phyloP scores from a whole-genome alignment of 1,139 yeast genomes.

The Candida mesenterica region DNA sequence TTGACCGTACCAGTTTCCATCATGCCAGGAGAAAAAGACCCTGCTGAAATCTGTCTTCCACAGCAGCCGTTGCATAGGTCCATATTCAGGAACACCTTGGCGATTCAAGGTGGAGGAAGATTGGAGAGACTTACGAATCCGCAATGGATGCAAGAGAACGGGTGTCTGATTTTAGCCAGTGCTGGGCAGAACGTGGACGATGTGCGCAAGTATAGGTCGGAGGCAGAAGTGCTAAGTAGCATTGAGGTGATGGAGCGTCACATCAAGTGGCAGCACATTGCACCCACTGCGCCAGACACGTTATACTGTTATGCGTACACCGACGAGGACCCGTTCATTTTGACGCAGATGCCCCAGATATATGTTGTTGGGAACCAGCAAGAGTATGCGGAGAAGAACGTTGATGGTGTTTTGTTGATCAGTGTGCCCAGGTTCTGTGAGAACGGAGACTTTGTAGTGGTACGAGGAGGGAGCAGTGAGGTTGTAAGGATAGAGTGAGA shows the following conservation, averaged over 20 bases:
- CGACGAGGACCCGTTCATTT: slow-evolving; percentile 77
- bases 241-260: slow-evolving; percentile 64
- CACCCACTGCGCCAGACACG: slow-evolving; percentile 97
- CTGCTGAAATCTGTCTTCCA: slow-evolving; percentile 80
- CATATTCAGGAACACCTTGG: slow-evolving; percentile 52
- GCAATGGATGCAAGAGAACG: slow-evolving; percentile 53
- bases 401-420: slow-evolving; percentile 24
- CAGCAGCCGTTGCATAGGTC: slow-evolving; percentile 86
- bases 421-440: slow-evolving; percentile 67
- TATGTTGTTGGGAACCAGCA: slow-evolving; percentile 86
- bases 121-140: slow-evolving; percentile 71
- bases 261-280: slow-evolving; percentile 78
- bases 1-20: slow-evolving; percentile 65
- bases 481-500: slow-evolving; percentile 5
- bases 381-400: slow-evolving; percentile 26
- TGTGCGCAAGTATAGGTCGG: slow-evolving; percentile 57
- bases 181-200: slow-evolving; percentile 87
- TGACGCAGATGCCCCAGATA: slow-evolving; percentile 78
- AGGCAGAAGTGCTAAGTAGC: slow-evolving; percentile 23
- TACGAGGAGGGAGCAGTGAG: slow-evolving; percentile 30
- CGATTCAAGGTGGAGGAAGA: slow-evolving; percentile 39
- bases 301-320: slow-evolving; percentile 83
- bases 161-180: slow-evolving; percentile 61
- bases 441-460: slow-evolving; percentile 66
- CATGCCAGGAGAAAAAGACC: slow-evolving; percentile 85